Conservation (phyloP, 1,284 basidiomycete genomes). For the Lignosus rhinocerotis region DNA sequence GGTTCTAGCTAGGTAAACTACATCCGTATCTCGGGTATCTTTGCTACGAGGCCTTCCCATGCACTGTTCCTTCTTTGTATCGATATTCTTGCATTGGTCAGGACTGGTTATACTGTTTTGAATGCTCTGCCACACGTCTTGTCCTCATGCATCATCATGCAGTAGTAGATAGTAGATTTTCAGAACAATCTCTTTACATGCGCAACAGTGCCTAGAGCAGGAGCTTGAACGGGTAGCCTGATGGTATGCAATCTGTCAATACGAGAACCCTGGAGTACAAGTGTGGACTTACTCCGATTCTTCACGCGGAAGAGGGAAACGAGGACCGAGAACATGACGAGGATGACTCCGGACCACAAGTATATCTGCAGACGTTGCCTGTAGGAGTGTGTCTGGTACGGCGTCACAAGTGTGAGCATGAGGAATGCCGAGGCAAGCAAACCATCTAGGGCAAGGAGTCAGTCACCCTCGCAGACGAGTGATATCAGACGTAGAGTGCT, state of each 20-base stretch:
- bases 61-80: slow-evolving; percentile 10
- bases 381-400: slow-evolving; percentile 71
- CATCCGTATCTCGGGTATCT: neutral
- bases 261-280: slow-evolving; percentile 1
- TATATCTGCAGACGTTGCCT: slow-evolving; percentile 88
- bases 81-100: slow-evolving; percentile 8
- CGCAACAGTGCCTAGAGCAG: slow-evolving; percentile 42
- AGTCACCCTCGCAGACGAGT: neutral
- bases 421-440: slow-evolving; percentile 80
- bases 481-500: slow-evolving; percentile 36
- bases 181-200: slow-evolving; percentile 22
- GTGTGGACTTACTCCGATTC: slow-evolving; percentile 67
- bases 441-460: slow-evolving; percentile 60
- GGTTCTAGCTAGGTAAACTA: slow-evolving; percentile 12
- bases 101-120: slow-evolving; percentile 9
- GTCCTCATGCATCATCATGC: slow-evolving; percentile 13
- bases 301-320: slow-evolving; percentile 91
- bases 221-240: slow-evolving; percentile 80
- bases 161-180: slow-evolving; percentile 23
- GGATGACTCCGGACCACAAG: slow-evolving; percentile 82
- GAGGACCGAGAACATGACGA: slow-evolving; percentile 87
- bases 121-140: slow-evolving; percentile 12
- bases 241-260: slow-evolving; percentile 1
- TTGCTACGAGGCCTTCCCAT: slow-evolving; percentile 2
- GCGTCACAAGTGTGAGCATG: slow-evolving; percentile 82